A percentile compares a stretch with the other conserved stretches of the same genome.
phyloP scores from a whole-genome alignment of 78 protist species.

The Dictyostelium capitatum region DNA sequence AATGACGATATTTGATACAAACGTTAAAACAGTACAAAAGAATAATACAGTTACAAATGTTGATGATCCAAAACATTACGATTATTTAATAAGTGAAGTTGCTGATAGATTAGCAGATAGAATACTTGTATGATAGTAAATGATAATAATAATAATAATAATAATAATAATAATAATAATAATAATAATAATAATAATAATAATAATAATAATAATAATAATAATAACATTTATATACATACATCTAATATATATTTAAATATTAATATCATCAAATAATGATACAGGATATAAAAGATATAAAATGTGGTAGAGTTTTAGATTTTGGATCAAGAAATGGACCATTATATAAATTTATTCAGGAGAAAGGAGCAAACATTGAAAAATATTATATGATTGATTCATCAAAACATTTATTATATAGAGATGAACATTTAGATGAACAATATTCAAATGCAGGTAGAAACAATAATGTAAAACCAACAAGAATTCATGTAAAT shows the following conservation, averaged over 20 bases:
- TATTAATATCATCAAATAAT: background rate
- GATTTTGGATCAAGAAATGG: conserved; percentile 84
- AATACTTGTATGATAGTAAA: conserved; percentile 8
- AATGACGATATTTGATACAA: conserved; percentile 60
- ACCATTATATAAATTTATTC: conserved; percentile 5
- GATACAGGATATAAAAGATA: conserved; percentile 56
- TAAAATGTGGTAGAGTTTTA: conserved; percentile 30
- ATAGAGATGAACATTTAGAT: conserved; percentile 57
- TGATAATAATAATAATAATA: background rate
- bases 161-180: background rate
- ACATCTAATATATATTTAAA: background rate
- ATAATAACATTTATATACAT: background rate
- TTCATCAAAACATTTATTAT: conserved; percentile 50
- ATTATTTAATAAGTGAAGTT: conserved; percentile 72
- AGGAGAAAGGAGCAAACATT: background rate
- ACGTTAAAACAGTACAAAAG: conserved; percentile 67
- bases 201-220: background rate
- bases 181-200: background rate
- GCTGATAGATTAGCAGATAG: conserved; percentile 66
- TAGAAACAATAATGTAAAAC: conserved; percentile 26
- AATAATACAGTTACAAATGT: conserved; percentile 16
- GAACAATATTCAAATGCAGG: background rate
- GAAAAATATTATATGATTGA: conserved; percentile 50
- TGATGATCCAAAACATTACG: conserved; percentile 11
- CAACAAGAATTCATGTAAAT: conserved; percentile 41